Evolutionary conservation across 768 basidiomycete genomes (phyloP).

Genomic region (Rhodotorula kratochvilovae): DNA sequence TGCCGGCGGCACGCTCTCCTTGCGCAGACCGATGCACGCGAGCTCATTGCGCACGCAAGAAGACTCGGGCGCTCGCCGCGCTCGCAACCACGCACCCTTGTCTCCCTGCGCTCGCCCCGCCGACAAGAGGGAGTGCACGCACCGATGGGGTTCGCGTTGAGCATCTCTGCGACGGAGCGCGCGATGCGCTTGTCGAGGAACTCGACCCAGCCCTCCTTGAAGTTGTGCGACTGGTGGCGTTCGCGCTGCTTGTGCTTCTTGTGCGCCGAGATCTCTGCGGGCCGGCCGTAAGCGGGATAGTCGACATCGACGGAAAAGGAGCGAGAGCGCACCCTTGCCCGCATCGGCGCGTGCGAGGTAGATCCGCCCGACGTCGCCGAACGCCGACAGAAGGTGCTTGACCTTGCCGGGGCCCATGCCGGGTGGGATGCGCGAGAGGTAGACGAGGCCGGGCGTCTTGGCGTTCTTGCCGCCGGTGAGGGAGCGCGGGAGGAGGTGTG

Average conservation of each 20-base stretch:
- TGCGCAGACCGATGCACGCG: not conserved
- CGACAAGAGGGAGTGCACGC: constrained; percentile 17
- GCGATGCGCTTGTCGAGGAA: constrained; percentile 92
- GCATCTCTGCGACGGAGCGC: constrained; percentile 82
- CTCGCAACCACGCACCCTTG: not conserved
- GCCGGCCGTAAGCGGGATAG: not conserved
- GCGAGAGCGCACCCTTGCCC: constrained; percentile 18
- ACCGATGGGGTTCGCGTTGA: constrained; percentile 92
- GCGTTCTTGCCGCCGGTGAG: constrained; percentile 11
- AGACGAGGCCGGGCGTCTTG: constrained; percentile 69
- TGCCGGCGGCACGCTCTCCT: too few relatives aligned
- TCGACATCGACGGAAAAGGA: not conserved
- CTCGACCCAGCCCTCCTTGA: constrained; percentile 96
- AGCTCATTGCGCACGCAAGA: not conserved
- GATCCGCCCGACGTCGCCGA: constrained; percentile 85
- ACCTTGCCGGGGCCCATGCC: constrained; percentile 97
- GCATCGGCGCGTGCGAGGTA: constrained; percentile 55
- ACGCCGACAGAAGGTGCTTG: constrained; percentile 80
- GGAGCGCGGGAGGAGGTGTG: constrained; percentile 17
- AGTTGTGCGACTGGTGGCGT: constrained; percentile 54
- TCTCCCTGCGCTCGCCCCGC: too few relatives aligned
- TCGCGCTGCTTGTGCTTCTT: constrained; percentile 31
- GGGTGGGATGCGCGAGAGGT: constrained; percentile 92
- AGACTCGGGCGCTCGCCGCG: not conserved
- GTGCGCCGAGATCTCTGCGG: constrained; percentile 4